These are phyloP conservation scores for Eudorina sp. DNA, from an alignment of 139 green algal species.

Conservation along the genomic window DNA sequence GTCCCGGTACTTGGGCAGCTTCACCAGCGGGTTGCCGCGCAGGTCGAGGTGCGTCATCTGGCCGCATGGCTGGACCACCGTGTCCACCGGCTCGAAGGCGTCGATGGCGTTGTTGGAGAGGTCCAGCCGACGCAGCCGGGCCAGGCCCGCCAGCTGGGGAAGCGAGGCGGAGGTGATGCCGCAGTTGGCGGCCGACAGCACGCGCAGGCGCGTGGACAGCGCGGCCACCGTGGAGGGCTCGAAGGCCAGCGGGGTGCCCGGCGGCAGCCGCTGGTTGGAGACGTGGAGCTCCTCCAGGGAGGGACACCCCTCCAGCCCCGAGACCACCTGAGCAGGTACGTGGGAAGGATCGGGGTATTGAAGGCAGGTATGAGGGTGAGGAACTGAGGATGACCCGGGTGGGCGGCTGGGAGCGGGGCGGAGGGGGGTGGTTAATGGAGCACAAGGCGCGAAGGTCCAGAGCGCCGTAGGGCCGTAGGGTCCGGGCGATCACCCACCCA, in stretches of 20 bases:
- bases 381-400: too few species aligned
- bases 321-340: constrained; percentile 29
- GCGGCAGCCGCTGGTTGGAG: constrained; percentile 54
- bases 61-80: background rate
- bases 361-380: too few species aligned
- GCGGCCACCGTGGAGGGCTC: constrained; percentile 33
- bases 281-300: constrained; percentile 71
- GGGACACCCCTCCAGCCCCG: constrained; percentile 25
- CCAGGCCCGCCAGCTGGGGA: background rate
- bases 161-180: constrained; percentile 13
- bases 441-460: too few species aligned
- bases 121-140: constrained; percentile 45
- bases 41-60: constrained; percentile 49
- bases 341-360: too few species aligned
- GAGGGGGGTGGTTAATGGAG: too few species aligned
- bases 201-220: constrained; percentile 30
- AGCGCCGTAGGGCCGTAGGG: too few species aligned
- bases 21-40: constrained; percentile 35
- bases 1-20: constrained; percentile 63
- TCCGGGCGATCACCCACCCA: too few species aligned
- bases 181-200: constrained; percentile 43
- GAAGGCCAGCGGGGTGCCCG: constrained; percentile 44
- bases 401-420: too few species aligned
- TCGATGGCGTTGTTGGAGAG: constrained; percentile 46
- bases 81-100: constrained; percentile 27